phyloP scores from a whole-genome alignment of 2,329 filamentous ascomycete genomes.

The Fusarium coffeatum region DNA sequence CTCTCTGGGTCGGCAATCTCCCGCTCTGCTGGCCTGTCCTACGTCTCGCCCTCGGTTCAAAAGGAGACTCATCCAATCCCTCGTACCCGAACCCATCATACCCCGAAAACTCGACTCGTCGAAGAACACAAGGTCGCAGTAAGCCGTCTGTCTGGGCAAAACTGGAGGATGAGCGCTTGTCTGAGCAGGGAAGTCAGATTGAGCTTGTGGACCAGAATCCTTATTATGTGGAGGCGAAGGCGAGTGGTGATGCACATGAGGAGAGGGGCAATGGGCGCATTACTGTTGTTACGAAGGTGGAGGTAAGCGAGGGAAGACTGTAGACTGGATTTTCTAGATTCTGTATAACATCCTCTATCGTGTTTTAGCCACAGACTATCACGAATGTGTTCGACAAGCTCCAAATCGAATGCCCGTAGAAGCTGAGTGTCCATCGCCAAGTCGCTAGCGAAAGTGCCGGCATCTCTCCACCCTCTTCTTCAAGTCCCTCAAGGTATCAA shows the following conservation, averaged over 20 bases:
- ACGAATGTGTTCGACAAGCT: too few species aligned
- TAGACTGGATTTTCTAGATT: not conserved
- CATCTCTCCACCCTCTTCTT: not conserved
- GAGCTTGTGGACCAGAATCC: conserved; percentile 44
- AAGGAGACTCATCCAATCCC: conserved; percentile 39
- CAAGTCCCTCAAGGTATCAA: not conserved
- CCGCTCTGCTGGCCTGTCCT: conserved; percentile 70
- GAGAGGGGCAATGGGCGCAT: conserved; percentile 37
- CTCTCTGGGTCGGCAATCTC: conserved; percentile 70
- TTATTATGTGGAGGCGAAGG: conserved; percentile 14
- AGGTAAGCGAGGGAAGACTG: conserved; percentile 31
- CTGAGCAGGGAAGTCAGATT: conserved; percentile 47
- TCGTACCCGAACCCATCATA: conserved; percentile 41
- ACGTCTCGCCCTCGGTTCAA: conserved; percentile 54
- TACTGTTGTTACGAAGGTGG: conserved; percentile 47
- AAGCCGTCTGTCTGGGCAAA: conserved; percentile 48
- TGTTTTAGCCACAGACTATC: too few species aligned
- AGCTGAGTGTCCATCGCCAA: not conserved
- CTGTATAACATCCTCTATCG: not conserved
- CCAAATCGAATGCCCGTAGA: too few species aligned
- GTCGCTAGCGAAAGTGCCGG: not conserved
- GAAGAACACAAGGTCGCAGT: conserved; percentile 28
- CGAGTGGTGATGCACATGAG: conserved; percentile 5
- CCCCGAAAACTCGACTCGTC: conserved; percentile 35
- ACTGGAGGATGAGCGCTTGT: conserved; percentile 46